Base-by-base conservation (phyloP, 495 filamentous ascomycete genomes). In the Cercophora sp. region DNA sequence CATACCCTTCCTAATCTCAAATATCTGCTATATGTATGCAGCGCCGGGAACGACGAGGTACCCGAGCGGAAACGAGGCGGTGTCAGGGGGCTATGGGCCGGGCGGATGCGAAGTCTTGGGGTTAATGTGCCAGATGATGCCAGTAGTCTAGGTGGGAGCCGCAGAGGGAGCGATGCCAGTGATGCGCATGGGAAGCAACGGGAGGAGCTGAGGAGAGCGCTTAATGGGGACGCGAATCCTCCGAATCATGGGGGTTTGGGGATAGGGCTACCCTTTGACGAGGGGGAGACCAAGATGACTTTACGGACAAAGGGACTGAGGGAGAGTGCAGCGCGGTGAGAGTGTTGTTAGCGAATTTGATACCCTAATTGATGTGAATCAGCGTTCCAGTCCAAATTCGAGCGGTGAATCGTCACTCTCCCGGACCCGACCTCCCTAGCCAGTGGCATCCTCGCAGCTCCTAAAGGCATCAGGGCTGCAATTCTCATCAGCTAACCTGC, bases 1-100 rank as follows among this genome's bases (percentile, higher is more conserved):
- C 88, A 96, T 52, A 97, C 92, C 2, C 73, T 96, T 13, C 88
- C 90, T 31, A 98, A 98, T 59, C 69, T 97, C 16, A 95, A 95
- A 68, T 96, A 94, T 54, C 69, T 96, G n/a, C 72, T 96, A 2
- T 94, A 89, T 55, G 84, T 95, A 3, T 83, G 89, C 37, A 88
- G 86, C 18, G 86, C 88, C 0, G 87, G 87, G 1, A 83, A 77
- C 35, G 80, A 86, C 13, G 88, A 93, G 56, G 68, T 94, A 11
- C 89, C 89, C 0, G 83, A 81, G 19, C 70, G 91, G 13, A 94
- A 92, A 63, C 79, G 79, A 26, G 89, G 89, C 6, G 88, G 88
- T 1, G 79, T 93, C 3, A 76, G 82, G 43, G 88, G 84, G 0
- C 67, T 92, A 26, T 72, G 82, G 65, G 66, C 70, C 5, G 73